These are phyloP conservation scores for Pichia cephalocereana DNA, from an alignment of 805 yeast genomes.

Conservation along the genomic window DNA sequence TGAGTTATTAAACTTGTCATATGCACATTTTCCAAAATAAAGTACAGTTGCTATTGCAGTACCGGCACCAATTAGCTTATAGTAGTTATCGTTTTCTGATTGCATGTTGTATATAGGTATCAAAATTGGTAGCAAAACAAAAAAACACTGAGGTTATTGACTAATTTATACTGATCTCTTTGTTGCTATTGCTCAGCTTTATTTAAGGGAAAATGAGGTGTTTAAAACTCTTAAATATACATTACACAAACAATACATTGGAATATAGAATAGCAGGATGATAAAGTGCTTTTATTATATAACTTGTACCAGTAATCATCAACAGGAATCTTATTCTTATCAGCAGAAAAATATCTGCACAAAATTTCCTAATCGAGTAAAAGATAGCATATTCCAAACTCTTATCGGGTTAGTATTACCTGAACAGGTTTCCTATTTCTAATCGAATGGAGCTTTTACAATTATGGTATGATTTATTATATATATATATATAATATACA, in stretches of 20 bases:
- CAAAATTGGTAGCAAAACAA: background rate
- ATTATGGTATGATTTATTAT: too few relatives aligned
- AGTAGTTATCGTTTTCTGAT: conserved; percentile 1
- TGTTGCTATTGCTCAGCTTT: background rate
- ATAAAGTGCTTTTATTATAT: background rate
- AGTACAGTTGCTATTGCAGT: conserved; percentile 16
- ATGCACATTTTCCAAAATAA: conserved; percentile 7
- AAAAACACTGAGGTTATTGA: too few relatives aligned
- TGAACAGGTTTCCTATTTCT: background rate
- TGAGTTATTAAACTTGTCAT: background rate
- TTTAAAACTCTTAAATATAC: too few relatives aligned
- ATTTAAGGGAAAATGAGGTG: too few relatives aligned
- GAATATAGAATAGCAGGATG: too few relatives aligned
- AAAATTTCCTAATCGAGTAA: conserved; percentile 6
- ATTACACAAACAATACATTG: too few relatives aligned
- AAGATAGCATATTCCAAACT: background rate
- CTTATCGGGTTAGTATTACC: background rate
- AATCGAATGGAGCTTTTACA: too few relatives aligned
- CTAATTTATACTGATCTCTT: too few relatives aligned
- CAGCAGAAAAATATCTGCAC: conserved; percentile 1
- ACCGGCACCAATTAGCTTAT: conserved; percentile 17
- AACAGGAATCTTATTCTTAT: background rate
- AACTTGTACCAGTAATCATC: too few relatives aligned
- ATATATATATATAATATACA: too few relatives aligned
- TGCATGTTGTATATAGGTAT: background rate